Evolutionary conservation across 2,329 filamentous ascomycete genomes (phyloP).

Genomic region (Ophiostoma ulmi): DNA sequence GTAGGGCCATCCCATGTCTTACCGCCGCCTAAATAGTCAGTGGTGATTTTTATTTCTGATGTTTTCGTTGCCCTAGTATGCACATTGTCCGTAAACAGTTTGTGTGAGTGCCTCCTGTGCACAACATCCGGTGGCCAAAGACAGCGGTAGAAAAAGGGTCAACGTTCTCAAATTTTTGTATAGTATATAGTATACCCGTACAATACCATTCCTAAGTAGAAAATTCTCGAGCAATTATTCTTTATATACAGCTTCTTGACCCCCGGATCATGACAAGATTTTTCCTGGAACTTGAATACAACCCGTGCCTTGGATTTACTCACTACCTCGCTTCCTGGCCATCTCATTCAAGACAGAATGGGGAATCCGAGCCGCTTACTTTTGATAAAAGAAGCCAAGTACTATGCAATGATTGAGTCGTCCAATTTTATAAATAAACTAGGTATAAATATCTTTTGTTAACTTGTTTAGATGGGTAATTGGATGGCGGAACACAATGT

Average conservation of each 20-base stretch:
- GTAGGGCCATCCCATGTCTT: conserved; percentile 2
- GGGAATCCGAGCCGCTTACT: too few species aligned
- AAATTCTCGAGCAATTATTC: too few species aligned
- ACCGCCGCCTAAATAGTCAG: background rate
- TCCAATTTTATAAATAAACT: too few species aligned
- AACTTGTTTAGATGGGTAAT: too few species aligned
- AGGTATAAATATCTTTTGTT: too few species aligned
- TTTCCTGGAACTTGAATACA: background rate
- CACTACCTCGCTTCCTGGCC: background rate
- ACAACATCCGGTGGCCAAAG: background rate
- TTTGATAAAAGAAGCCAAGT: too few species aligned
- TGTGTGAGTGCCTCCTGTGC: background rate
- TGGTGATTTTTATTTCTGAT: background rate
- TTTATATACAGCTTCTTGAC: background rate
- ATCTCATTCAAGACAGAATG: background rate
- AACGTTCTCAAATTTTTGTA: background rate
- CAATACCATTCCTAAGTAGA: background rate
- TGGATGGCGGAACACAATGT: too few species aligned
- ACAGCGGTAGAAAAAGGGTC: background rate
- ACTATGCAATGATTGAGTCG: too few species aligned
- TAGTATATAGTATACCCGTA: background rate
- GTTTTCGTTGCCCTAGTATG: background rate
- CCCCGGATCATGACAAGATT: background rate
- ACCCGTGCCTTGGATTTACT: background rate
- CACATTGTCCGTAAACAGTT: background rate